Evolutionary conservation across 2,329 filamentous ascomycete genomes (phyloP), one percentile per base, ranked within the genome.

Genomic region (Aspergillus sp.): DNA sequence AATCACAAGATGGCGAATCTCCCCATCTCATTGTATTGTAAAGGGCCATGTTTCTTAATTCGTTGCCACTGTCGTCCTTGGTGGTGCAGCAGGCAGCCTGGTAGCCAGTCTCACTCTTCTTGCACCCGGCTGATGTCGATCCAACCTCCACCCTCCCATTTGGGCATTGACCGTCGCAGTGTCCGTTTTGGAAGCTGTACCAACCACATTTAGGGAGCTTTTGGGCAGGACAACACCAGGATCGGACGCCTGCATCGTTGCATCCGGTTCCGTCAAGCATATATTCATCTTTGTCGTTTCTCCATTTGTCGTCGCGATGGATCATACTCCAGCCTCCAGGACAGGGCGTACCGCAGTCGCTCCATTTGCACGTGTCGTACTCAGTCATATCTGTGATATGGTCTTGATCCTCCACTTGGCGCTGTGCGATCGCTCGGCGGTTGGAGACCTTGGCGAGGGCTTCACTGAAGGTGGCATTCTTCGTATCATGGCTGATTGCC

Each of bases 401-500:
- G 20, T 2, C 20, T 20, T 20, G 20, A 20, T 20, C 20, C 20
- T 20, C 20, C 20, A 20, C 20, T 20, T 20, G 20, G 20, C 20
- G 20, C 20, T 20, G 20, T 20, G 20, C 20, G 20, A 20, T 20
- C 1, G 20, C 20, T 1, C 20, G 20, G 20, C 20, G 20, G 20
- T 20, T 20, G 2, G 20, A 20, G 1, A 20, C 20, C 20, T 20
- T 20, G 20, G 20, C 2, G 20, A 20, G 47, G n/a, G 26, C 49
- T 20, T 26, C 5, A 1, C 22, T 32, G 20, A 46, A 52, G 11
- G 16, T 29, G 14, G 24, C 20, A 22, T 50, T 16, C 12, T 20
- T 36, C 11, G 22, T 50, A 16, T 56, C 55, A 32, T 56, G 49
- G 49, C 22, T n/a, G 18, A 56, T 26, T 7, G 55, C 49, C 55